Evolutionary conservation across 108 stramenopile species (phyloP).

Genomic region (Fragilaria crotonensis): DNA sequence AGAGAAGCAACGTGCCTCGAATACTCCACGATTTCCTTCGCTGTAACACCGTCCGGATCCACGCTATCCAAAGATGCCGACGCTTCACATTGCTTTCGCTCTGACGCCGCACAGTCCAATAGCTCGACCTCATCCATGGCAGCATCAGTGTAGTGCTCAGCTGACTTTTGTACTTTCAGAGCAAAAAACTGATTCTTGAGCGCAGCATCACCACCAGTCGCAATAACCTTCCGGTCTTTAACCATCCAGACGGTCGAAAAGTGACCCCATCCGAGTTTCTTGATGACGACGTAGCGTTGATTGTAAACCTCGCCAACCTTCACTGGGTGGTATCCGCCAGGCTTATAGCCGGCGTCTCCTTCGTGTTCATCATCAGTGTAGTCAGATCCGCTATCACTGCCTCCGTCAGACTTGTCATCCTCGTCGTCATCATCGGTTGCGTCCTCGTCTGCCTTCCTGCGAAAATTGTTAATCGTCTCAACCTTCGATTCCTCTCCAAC

Average conservation of each 20-base stretch:
- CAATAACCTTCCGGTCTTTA: conserved; percentile 52
- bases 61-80: conserved; percentile 7
- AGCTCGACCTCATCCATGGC: conserved; percentile 97
- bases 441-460: conserved; percentile 16
- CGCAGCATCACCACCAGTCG: conserved; percentile 3
- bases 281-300: conserved; percentile 89
- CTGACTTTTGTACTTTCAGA: conserved; percentile 96
- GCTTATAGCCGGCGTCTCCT: conserved; percentile 83
- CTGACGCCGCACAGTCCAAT: conserved; percentile 71
- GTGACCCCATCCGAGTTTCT: conserved; percentile 99
- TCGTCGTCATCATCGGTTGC: conserved; percentile 18
- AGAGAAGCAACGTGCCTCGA: conserved; percentile 81
- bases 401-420: conserved; percentile 20
- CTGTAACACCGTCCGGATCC: conserved; percentile 44
- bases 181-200: conserved; percentile 57
- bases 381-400: conserved; percentile 77
- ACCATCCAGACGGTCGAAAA: conserved; percentile 99
- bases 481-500: not conserved
- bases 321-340: conserved; percentile 95
- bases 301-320: conserved; percentile 91
- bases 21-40: conserved; percentile 50
- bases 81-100: conserved; percentile 51
- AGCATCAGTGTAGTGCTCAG: conserved; percentile 96
- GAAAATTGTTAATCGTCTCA: not conserved
- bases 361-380: conserved; percentile 94